Conservation (phyloP, 805 yeast species). For the Yamadazyma takamatsuzukensis region DNA sequence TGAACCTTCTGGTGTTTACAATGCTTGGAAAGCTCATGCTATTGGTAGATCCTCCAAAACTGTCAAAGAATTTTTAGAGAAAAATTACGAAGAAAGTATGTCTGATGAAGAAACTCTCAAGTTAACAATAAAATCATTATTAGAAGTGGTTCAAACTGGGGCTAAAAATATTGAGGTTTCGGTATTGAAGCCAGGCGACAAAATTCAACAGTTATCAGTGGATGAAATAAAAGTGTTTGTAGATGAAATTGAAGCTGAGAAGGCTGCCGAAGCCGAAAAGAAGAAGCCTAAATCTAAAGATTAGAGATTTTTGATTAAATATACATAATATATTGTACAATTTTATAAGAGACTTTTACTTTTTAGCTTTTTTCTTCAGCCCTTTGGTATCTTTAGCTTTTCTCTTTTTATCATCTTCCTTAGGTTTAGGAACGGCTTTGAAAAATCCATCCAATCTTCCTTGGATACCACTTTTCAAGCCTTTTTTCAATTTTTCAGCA, state of each 20-base stretch:
- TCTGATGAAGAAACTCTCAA: constrained; percentile 69
- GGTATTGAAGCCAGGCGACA: constrained; percentile 68
- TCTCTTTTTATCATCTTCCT: constrained; percentile 28
- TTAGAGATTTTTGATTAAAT: constrained; percentile 5
- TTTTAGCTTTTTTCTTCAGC: constrained; percentile 21
- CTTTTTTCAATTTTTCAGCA: constrained; percentile 79
- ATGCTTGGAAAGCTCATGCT: constrained; percentile 97
- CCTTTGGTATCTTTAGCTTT: constrained; percentile 25
- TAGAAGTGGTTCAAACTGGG: constrained; percentile 98
- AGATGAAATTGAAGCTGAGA: constrained; percentile 81
- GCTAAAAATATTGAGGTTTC: constrained; percentile 94
- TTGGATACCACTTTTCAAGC: constrained; percentile 79
- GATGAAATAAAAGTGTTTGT: constrained; percentile 76
- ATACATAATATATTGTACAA: constrained; percentile 1
- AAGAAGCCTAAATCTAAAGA: constrained; percentile 44
- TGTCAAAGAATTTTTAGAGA: constrained; percentile 91
- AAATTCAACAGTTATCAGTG: constrained; percentile 55
- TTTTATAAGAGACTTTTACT: constrained; percentile 6
- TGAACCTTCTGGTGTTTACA: constrained; percentile 95
- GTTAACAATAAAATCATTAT: constrained; percentile 78
- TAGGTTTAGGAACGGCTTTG: constrained; percentile 55
- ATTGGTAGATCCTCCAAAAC: constrained; percentile 95
- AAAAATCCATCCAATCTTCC: constrained; percentile 93
- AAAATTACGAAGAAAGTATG: constrained; percentile 66
- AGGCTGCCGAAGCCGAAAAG: constrained; percentile 77